Evolutionary conservation across 768 basidiomycete genomes (phyloP), one percentile per base, ranked within the genome.

Genomic region (Mycena rebaudengoi): DNA sequence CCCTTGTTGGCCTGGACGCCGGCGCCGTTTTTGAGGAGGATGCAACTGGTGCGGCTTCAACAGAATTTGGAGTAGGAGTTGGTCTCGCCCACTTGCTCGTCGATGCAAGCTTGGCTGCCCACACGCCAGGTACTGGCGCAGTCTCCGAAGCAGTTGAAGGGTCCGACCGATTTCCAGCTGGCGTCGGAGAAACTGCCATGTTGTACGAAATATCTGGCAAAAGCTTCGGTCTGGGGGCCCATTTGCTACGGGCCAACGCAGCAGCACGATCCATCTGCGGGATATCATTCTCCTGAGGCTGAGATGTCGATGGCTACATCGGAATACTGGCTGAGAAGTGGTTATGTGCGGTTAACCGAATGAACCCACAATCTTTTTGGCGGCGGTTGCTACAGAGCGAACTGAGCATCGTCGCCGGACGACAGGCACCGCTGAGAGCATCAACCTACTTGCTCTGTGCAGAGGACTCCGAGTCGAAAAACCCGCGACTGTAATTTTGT

Each of bases 331-430:
- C 29, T 58, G 35, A 55, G 51, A 39, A 4, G 2, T 7, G 35
- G 20, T 30, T 8, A 29, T 14, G 40, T n/a, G n/a, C 23, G n/a
- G 14, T 2, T 16, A 44, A 44, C 43, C 21, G 21, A 8, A 7
- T 14, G 14, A 20, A 25, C 45, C 12, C 7, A 39, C 16, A 58
- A 62, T 21, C 57, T 55, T 20, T 26, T 68, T 68, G 39, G 62
- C 66, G 20, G 66, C 66, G 25, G 66, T 64, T 54, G 66, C 66
- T 64, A 46, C 66, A 64, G 66, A 68, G 32, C 66, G 66, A 68
- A 68, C 66, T 61, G 62, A 68, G 66, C 66, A 67, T 60, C 55
- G 45, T 48, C 66, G 66, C 53, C 62, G 66, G 32, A 52, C 58
- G 44, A 50, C 29, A 50, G 66, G 54, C 35, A 46, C 53, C 46